Base-by-base conservation (phyloP, 768 basidiomycete genomes). In the Vararia minispora region DNA sequence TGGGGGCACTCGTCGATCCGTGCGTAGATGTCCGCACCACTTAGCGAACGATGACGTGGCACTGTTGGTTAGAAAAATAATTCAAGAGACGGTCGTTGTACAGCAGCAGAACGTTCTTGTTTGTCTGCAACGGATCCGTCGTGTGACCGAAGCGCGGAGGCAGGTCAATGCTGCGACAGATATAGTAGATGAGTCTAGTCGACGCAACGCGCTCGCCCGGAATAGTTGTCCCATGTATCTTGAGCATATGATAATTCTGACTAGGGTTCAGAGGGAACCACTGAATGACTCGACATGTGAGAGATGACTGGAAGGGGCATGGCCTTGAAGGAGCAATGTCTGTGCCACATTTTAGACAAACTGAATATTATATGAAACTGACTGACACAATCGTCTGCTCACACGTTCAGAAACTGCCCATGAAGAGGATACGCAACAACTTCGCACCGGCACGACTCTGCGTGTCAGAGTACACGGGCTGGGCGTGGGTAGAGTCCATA, bases 201-300 rank as follows among this genome's bases (percentile, higher is more conserved):
- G 48, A 51, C 2, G 52, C 47, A 6, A 45, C 33, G 4, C 40
- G 33, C 4, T 36, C 33, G 3, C 49, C 47, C 1, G 49, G 6
- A 3, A 17, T 8, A 3, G 42, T 13, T 0, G 29, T 17, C 0
- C 49, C 44, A 0, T 46, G 40, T 1, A 65, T 35, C 28, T 51
- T 52, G 42, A 54, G 60, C 36, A 63, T 17, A 2, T 35, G 28
- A 28, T 51, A 49, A 24, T 52, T 43, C 0, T 7, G 27, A 18
- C 58, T 45, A 8, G 52, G 52, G 1, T 6, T 6, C 5, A 6
- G 17, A 0, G 45, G 33, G 53, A 52, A 8, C 45, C 28, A 0
- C 52, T 39, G 32, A 55, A 60, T 55, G 57, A 57, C 36, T 58
- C 53, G 6, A 60, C 39, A 37, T 58, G 58, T 0, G 53, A 57